Conservation (phyloP, 2,329 filamentous ascomycete genomes). For the Dactylella cylindrospora region DNA sequence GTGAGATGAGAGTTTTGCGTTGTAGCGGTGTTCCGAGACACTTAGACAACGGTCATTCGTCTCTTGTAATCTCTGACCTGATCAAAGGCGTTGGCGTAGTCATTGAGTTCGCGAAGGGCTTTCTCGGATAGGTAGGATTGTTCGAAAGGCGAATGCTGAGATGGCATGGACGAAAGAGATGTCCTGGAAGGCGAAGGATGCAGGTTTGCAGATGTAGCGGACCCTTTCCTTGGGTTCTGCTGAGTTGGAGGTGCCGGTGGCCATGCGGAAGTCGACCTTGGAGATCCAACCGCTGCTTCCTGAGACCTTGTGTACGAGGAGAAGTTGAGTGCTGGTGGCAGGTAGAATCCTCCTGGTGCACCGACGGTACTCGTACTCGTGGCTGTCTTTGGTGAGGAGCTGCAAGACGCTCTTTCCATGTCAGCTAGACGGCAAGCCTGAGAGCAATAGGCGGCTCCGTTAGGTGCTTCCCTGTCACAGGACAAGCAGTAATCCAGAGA, state of each 20-base stretch:
- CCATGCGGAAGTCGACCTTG: constrained; percentile 48
- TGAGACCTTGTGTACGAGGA: constrained; percentile 26
- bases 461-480: constrained; percentile 63
- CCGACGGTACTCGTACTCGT: constrained; percentile 54
- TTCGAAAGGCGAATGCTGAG: constrained; percentile 58
- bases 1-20: constrained; percentile 9
- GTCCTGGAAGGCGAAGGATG: constrained; percentile 74
- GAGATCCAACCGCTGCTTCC: constrained; percentile 58
- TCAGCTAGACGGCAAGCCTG: constrained; percentile 83
- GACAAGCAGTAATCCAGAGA: constrained; percentile 89
- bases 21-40: background rate
- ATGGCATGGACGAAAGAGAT: constrained; percentile 75
- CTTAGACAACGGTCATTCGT: constrained; percentile 47
- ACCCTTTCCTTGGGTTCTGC: constrained; percentile 42
- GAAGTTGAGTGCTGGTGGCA: constrained; percentile 76
- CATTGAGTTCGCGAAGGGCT: constrained; percentile 74
- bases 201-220: constrained; percentile 46
- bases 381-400: constrained; percentile 61
- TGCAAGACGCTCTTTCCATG: constrained; percentile 69
- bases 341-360: constrained; percentile 60
- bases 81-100: constrained; percentile 87
- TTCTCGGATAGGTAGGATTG: constrained; percentile 68
- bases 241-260: constrained; percentile 54
- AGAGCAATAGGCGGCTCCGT: constrained; percentile 43
- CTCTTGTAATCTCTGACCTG: constrained; percentile 61